Evolutionary conservation across 2,329 filamentous ascomycete species (phyloP).

Genomic region (Hirsutella minnesotensis): DNA sequence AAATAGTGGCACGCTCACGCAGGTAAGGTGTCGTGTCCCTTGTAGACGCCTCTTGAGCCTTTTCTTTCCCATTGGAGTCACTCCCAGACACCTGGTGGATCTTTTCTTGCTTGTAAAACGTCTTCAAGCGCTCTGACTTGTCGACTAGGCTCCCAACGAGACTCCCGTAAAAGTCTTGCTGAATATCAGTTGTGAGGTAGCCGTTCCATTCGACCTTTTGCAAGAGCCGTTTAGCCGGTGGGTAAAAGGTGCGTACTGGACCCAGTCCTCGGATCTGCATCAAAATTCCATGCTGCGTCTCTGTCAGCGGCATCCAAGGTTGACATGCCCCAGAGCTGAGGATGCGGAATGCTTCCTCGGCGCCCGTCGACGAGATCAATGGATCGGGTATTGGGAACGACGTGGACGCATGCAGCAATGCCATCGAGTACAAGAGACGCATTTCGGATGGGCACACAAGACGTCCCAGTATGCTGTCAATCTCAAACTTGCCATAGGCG

Average conservation of each 20-base stretch:
- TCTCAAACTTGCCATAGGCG: conserved; percentile 1
- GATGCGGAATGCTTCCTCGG: background rate
- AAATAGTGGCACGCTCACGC: background rate
- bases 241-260: background rate
- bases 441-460: conserved; percentile 1
- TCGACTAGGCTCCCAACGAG: background rate
- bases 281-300: background rate
- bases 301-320: background rate
- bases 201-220: background rate
- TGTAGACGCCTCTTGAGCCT: background rate
- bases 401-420: conserved; percentile 1
- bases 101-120: background rate
- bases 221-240: background rate
- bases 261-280: background rate
- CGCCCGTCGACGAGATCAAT: background rate
- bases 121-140: background rate
- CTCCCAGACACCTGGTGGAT: no score
- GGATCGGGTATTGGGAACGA: background rate
- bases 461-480: background rate
- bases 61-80: no score
- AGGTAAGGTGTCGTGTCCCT: background rate
- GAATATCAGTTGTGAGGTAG: background rate
- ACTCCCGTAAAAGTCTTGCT: background rate
- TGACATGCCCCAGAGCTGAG: conserved; percentile 1
- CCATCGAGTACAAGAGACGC: background rate